Evolutionary conservation across 1,284 basidiomycete genomes (phyloP).

Genomic region (Rhizoctonia solani): DNA sequence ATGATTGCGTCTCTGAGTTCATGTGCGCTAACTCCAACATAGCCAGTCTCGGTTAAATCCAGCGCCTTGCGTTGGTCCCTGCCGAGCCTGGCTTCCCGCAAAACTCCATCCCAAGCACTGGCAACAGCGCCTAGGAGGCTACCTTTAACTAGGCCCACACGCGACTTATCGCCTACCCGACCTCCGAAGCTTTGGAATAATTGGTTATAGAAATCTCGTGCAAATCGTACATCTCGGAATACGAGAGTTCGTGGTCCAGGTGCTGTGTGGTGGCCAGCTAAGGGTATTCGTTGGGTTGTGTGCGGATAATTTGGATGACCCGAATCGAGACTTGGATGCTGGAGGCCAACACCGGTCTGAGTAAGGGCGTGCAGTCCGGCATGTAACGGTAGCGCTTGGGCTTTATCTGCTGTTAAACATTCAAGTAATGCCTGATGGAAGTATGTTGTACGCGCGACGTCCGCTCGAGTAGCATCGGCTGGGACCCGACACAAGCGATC

Average conservation of each 20-base stretch:
- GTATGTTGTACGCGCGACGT: slow-evolving; percentile 60
- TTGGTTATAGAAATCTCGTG: slow-evolving; percentile 26
- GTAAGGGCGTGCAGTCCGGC: slow-evolving; percentile 30
- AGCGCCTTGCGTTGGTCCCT: background rate
- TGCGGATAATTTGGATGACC: slow-evolving; percentile 24
- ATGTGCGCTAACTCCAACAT: slow-evolving; percentile 23
- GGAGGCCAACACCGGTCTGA: slow-evolving; percentile 19
- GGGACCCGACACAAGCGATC: slow-evolving; percentile 69
- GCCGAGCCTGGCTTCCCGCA: slow-evolving; percentile 1
- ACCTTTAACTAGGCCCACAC: slow-evolving; percentile 26
- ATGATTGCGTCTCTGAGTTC: slow-evolving; percentile 19
- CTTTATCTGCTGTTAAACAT: slow-evolving; percentile 87
- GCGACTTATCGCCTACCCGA: slow-evolving; percentile 32
- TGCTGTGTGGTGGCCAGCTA: slow-evolving; percentile 29
- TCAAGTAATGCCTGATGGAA: slow-evolving; percentile 82
- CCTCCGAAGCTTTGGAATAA: slow-evolving; percentile 31
- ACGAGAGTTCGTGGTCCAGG: slow-evolving; percentile 30
- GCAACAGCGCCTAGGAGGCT: slow-evolving; percentile 23
- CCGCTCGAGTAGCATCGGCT: slow-evolving; percentile 58
- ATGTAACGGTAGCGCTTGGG: slow-evolving; percentile 59
- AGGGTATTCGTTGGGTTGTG: background rate
- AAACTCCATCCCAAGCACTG: slow-evolving; percentile 24
- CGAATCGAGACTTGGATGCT: slow-evolving; percentile 1
- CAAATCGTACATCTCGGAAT: slow-evolving; percentile 29
- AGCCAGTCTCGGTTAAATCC: slow-evolving; percentile 7